These are phyloP conservation scores for Fusarium secorum DNA, from an alignment of 2,329 filamentous ascomycete genomes.

Conservation along the genomic window DNA sequence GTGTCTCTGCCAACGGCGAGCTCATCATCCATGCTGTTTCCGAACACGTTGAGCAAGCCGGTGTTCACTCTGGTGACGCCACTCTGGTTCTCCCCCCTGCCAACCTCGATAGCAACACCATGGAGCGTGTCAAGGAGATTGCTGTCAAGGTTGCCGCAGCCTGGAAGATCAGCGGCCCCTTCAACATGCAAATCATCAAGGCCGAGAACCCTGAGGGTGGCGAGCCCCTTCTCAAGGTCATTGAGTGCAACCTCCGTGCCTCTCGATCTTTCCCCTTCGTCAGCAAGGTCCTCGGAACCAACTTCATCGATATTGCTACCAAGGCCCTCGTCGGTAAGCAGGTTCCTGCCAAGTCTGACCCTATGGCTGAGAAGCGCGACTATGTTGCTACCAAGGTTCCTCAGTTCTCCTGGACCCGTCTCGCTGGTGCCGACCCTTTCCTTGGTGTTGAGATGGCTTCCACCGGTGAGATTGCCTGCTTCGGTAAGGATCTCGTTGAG, in stretches of 20 bases:
- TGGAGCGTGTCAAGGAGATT: conserved; percentile 92
- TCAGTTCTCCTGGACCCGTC: conserved; percentile 98
- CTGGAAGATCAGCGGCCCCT: conserved; percentile 96
- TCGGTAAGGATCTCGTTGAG: conserved; percentile 93
- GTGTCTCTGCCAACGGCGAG: conserved; percentile 85
- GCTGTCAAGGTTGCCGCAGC: conserved; percentile 95
- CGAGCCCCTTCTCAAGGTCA: conserved; percentile 85
- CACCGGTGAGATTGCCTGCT: conserved; percentile 98
- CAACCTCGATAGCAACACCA: conserved; percentile 77
- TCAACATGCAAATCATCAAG: conserved; percentile 99
- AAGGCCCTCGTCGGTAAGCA: conserved; percentile 87
- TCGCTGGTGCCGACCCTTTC: conserved; percentile 96
- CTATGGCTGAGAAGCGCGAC: conserved; percentile 88
- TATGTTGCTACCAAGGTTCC: conserved; percentile 98
- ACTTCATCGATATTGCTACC: conserved; percentile 96
- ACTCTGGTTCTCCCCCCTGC: conserved; percentile 90
- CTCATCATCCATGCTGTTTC: conserved; percentile 91
- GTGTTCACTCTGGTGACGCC: conserved; percentile 97
- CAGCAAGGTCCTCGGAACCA: conserved; percentile 93
- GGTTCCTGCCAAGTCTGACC: conserved; percentile 83
- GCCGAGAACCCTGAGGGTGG: conserved; percentile 78
- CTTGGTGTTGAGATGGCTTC: conserved; percentile 97
- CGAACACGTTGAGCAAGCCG: conserved; percentile 96
- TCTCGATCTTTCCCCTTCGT: conserved; percentile 98
- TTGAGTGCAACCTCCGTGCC: conserved; percentile 96